Conservation (phyloP, 2,329 filamentous ascomycete genomes). For the Xylaria hypoxylon region DNA sequence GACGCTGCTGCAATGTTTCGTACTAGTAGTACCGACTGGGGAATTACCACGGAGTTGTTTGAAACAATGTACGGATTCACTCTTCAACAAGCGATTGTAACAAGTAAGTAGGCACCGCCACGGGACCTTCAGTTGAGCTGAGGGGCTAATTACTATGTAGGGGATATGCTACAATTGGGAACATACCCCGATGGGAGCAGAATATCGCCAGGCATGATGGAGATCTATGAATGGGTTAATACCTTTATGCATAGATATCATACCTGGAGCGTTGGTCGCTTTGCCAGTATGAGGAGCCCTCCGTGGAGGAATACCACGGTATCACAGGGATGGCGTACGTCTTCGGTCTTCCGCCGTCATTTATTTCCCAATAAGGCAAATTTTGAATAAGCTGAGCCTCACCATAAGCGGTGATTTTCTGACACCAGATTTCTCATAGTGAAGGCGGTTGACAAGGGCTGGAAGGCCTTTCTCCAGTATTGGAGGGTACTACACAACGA, state of each 20-base stretch:
- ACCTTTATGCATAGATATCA: not conserved
- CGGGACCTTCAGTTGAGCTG: too few relatives aligned
- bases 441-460: not conserved
- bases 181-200: too few relatives aligned
- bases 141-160: too few relatives aligned
- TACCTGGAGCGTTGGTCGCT: not conserved
- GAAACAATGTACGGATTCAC: too few relatives aligned
- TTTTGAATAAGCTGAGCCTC: not conserved
- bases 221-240: not conserved
- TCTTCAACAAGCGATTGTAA: too few relatives aligned
- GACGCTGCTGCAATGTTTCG: too few relatives aligned
- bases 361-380: not conserved
- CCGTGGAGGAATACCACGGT: too few relatives aligned
- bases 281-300: too few relatives aligned
- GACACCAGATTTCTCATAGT: not conserved
- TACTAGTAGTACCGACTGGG: too few relatives aligned
- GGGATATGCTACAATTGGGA: too few relatives aligned
- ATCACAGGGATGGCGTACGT: slow-evolving; percentile 7
- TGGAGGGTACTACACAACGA: not conserved
- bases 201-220: not conserved
- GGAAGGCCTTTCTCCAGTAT: not conserved
- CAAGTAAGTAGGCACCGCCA: too few relatives aligned
- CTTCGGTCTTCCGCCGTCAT: not conserved
- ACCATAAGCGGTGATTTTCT: not conserved
- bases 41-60: too few relatives aligned